Conservation (phyloP, 495 filamentous ascomycete species). For the Jackrogersella minutella region DNA sequence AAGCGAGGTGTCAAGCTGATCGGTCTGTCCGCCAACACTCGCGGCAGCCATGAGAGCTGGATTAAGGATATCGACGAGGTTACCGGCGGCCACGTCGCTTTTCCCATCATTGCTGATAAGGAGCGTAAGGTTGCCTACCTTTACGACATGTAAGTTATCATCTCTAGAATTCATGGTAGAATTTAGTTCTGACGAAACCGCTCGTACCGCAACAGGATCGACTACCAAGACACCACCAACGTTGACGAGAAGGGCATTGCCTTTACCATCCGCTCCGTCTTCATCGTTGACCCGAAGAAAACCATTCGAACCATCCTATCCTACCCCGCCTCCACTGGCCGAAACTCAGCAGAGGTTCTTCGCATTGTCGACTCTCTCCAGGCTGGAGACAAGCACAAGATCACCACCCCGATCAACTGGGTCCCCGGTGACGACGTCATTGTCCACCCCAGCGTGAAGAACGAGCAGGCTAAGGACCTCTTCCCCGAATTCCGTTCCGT, state of each 20-base stretch:
- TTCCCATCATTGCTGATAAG: conserved; percentile 99
- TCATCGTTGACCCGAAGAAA: conserved; percentile 99
- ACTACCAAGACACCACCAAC: conserved; percentile 78
- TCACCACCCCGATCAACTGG: conserved; percentile 96
- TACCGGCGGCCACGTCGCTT: conserved; percentile 77
- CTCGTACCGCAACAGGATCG: conserved; percentile 67
- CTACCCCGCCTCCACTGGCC: conserved; percentile 96
- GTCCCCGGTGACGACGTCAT: conserved; percentile 92
- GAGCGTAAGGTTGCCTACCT: conserved; percentile 87
- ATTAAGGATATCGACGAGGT: conserved; percentile 98
- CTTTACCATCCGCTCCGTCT: conserved; percentile 98
- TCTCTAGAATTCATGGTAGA: background rate
- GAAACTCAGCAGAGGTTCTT: conserved; percentile 95
- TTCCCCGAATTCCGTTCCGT: conserved; percentile 92
- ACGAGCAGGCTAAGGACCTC: conserved; percentile 84
- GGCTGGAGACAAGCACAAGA: conserved; percentile 93
- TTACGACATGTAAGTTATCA: conserved; percentile 87
- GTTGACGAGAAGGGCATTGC: conserved; percentile 95
- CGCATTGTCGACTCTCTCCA: conserved; percentile 95
- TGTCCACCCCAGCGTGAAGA: conserved; percentile 87
- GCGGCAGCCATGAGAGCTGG: conserved; percentile 74
- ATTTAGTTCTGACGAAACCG: conserved; percentile 7
- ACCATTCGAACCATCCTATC: conserved; percentile 94
- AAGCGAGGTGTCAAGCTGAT: conserved; percentile 96
- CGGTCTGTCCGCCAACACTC: conserved; percentile 86